Evolutionary conservation across 2,329 filamentous ascomycete genomes (phyloP).

Genomic region (Aspergillus novofumigatus): DNA sequence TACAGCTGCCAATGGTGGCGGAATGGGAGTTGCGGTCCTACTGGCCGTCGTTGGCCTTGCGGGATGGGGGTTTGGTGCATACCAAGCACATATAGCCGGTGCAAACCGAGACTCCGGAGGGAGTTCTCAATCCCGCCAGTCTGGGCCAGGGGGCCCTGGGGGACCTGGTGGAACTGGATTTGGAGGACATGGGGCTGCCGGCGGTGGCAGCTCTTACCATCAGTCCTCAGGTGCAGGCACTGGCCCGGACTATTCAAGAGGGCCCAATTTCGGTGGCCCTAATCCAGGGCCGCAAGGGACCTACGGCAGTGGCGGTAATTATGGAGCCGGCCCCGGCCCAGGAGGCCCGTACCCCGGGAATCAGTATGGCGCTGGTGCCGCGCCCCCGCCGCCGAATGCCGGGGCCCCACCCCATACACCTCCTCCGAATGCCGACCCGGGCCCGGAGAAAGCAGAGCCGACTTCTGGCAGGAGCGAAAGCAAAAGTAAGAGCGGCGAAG

Average conservation of each 20-base stretch:
- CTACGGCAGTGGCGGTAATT: conserved; percentile 16
- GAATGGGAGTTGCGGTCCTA: conserved; percentile 67
- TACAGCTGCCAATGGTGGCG: conserved; percentile 68
- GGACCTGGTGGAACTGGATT: conserved; percentile 18
- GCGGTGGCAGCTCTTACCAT: conserved; percentile 10
- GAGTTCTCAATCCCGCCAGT: conserved; percentile 28
- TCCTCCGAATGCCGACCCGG: conserved; percentile 17
- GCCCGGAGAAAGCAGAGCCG: conserved; percentile 13
- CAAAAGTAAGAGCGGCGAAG: conserved; percentile 19
- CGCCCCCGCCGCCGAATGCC: conserved; percentile 16
- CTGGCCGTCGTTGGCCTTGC: conserved; percentile 69
- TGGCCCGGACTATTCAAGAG: conserved; percentile 22
- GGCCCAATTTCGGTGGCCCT: conserved; percentile 22
- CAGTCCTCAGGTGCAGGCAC: conserved; percentile 18
- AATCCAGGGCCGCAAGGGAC: conserved; percentile 24
- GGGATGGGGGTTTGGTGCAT: conserved; percentile 72
- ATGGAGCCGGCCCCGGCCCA: conserved; percentile 25
- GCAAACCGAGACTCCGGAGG: conserved; percentile 6
- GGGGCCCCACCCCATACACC: conserved; percentile 11
- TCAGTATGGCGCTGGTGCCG: conserved; percentile 27
- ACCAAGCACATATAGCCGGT: conserved; percentile 45
- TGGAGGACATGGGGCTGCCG: conserved; percentile 14
- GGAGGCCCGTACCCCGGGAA: conserved; percentile 32
- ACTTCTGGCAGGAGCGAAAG: conserved; percentile 10
- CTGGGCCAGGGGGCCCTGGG: conserved; percentile 19